Evolutionary conservation across 768 basidiomycete genomes (phyloP).

Genomic region (Dictyophora rubrovolvata): DNA sequence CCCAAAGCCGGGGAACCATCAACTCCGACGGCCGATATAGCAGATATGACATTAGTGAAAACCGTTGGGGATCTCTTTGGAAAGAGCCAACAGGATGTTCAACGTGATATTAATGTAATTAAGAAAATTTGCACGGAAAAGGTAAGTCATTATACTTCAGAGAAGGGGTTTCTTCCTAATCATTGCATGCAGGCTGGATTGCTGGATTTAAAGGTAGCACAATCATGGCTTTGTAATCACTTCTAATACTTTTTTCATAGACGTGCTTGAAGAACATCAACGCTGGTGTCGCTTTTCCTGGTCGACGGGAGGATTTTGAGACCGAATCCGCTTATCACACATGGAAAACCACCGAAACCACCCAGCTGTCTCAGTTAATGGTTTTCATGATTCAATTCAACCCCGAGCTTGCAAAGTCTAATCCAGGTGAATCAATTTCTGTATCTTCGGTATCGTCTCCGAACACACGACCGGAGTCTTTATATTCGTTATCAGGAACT

Average conservation of each 20-base stretch:
- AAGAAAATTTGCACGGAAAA: conserved; percentile 65
- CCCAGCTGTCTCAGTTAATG: conserved; percentile 81
- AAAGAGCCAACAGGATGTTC: conserved; percentile 41
- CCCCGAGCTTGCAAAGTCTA: conserved; percentile 76
- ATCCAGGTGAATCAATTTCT: conserved; percentile 40
- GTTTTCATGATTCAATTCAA: conserved; percentile 78
- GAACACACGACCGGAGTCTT: conserved; percentile 43
- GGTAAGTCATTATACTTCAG: conserved; percentile 26
- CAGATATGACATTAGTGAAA: conserved; percentile 70
- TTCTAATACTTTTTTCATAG: conserved; percentile 28
- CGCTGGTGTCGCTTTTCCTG: conserved; percentile 73
- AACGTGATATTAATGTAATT: conserved; percentile 63
- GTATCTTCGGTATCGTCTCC: conserved; percentile 20
- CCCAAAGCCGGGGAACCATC: conserved; percentile 39
- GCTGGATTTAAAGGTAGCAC: conserved; percentile 69
- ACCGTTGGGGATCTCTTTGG: conserved; percentile 68
- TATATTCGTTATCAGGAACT: conserved; percentile 36
- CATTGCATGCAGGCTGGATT: conserved; percentile 56
- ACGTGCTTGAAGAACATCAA: conserved; percentile 89
- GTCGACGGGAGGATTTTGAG: conserved; percentile 78
- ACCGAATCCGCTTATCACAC: conserved; percentile 73
- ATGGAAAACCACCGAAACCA: conserved; percentile 75
- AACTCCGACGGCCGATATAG: conserved; percentile 32
- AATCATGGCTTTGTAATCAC: background rate
- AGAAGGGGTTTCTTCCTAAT: conserved; percentile 4